Percentiles rank a stretch among this genome's conserved stretches.
Conservation (phyloP, 768 basidiomycete genomes). For the Lactarius hengduanensis region DNA sequence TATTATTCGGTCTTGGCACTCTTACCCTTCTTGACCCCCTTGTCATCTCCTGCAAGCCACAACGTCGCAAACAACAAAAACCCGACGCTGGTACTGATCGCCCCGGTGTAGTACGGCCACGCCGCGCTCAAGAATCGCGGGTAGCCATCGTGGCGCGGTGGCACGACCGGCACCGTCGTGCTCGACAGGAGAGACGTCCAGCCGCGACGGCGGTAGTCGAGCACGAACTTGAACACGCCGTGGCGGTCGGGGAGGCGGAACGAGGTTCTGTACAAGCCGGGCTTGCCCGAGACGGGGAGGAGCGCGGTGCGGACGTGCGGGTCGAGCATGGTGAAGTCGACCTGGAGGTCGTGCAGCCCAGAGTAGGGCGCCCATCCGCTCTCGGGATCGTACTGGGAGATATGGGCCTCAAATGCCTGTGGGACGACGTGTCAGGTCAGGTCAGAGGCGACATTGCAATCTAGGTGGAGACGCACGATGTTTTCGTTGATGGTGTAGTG, state of each 20-base stretch:
- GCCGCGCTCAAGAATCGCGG: conserved; percentile 94
- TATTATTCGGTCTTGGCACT: conserved; percentile 34
- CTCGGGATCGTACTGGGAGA: conserved; percentile 65
- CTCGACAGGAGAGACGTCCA: conserved; percentile 72
- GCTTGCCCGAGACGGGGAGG: conserved; percentile 49
- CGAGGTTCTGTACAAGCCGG: conserved; percentile 72
- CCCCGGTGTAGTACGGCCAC: conserved; percentile 93
- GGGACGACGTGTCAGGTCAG: conserved; percentile 13
- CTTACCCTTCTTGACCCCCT: conserved; percentile 55
- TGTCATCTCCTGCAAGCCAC: conserved; percentile 85
- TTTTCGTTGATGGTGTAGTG: conserved; percentile 86
- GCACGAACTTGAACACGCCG: conserved; percentile 97
- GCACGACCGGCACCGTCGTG: conserved; percentile 83
- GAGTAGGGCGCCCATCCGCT: conserved; percentile 71
- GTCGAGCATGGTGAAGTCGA: conserved; percentile 99
- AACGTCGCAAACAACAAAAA: conserved; percentile 85
- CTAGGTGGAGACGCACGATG: conserved; percentile 54
- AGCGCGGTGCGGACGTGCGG: conserved; percentile 89
- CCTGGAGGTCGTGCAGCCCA: conserved; percentile 73
- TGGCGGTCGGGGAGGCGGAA: conserved; percentile 95
- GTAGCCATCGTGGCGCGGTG: conserved; percentile 92
- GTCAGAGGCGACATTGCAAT: background rate
- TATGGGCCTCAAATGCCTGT: conserved; percentile 70
- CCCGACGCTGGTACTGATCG: conserved; percentile 81
- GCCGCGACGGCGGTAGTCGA: conserved; percentile 81